Evolutionary conservation across 2,329 filamentous ascomycete genomes (phyloP).

Genomic region (Penicillium italicum): DNA sequence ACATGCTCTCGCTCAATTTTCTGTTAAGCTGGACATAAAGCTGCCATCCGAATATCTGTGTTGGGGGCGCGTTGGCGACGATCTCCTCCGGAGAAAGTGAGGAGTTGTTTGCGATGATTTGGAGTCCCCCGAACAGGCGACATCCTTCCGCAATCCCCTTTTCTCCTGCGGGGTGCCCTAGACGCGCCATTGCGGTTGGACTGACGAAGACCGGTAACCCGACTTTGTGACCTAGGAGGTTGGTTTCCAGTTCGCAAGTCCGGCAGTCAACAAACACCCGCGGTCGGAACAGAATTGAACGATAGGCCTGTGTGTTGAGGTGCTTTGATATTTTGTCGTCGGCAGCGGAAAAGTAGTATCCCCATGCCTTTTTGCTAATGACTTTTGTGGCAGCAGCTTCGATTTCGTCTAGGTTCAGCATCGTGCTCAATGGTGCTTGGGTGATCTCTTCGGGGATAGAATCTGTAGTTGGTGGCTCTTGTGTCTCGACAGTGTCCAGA

Average conservation of each 20-base stretch:
- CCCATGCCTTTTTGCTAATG: conserved; percentile 81
- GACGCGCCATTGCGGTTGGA: conserved; percentile 84
- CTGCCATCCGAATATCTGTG: conserved; percentile 2
- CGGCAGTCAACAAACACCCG: conserved; percentile 85
- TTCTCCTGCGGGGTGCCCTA: conserved; percentile 81
- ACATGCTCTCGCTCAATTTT: not conserved
- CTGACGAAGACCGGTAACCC: conserved; percentile 76
- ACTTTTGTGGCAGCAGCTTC: conserved; percentile 75
- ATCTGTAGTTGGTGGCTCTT: conserved; percentile 33
- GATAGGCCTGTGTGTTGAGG: conserved; percentile 76
- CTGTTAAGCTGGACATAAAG: conserved; percentile 3
- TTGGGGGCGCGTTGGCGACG: not conserved
- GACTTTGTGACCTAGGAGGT: conserved; percentile 69
- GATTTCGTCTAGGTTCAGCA: conserved; percentile 86
- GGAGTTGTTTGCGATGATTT: conserved; percentile 59
- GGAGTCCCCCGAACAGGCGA: conserved; percentile 70
- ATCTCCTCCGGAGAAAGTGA: not conserved
- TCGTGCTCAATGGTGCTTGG: conserved; percentile 57
- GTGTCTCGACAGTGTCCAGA: conserved; percentile 69
- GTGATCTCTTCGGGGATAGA: conserved; percentile 27
- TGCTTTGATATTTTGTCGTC: conserved; percentile 78
- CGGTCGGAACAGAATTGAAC: conserved; percentile 77
- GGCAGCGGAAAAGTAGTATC: conserved; percentile 86
- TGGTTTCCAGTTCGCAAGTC: conserved; percentile 69
- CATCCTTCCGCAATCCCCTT: conserved; percentile 78